Percentiles rank a stretch among this genome's conserved stretches.
Evolutionary conservation across 768 basidiomycete genomes (phyloP).

Genomic region (Amanita pallidorosea): DNA sequence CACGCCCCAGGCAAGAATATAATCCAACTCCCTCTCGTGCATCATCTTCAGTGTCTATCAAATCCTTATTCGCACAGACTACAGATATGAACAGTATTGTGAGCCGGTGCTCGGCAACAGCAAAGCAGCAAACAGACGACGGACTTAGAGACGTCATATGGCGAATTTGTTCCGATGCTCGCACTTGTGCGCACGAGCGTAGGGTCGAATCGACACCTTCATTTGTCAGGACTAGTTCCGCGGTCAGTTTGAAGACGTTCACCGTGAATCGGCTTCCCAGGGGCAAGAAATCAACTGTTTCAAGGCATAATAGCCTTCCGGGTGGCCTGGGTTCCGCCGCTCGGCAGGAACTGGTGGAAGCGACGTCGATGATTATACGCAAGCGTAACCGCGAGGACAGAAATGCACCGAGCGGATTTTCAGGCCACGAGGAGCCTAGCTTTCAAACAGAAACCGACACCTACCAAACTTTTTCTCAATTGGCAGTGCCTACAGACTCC

Average conservation of each 20-base stretch:
- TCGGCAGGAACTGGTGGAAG: not conserved
- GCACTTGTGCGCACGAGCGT: constrained; percentile 51
- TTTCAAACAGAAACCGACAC: not conserved
- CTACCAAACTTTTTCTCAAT: not conserved
- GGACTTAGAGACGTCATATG: constrained; percentile 77
- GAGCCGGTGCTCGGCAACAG: constrained; percentile 52
- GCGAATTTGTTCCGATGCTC: constrained; percentile 54
- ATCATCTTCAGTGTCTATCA: constrained; percentile 55
- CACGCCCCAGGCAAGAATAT: constrained; percentile 15
- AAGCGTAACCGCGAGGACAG: constrained; percentile 5
- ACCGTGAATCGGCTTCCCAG: constrained; percentile 50
- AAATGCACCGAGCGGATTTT: not conserved
- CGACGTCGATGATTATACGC: constrained; percentile 7
- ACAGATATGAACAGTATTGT: constrained; percentile 53
- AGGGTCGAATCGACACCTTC: constrained; percentile 30
- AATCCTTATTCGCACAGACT: constrained; percentile 42
- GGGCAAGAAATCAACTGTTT: constrained; percentile 63
- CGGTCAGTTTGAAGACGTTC: constrained; percentile 51
- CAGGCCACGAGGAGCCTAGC: not conserved
- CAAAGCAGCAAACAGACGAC: constrained; percentile 65
- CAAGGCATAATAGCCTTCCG: constrained; percentile 42
- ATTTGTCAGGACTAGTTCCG: constrained; percentile 47
- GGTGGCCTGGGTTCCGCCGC: constrained; percentile 1
- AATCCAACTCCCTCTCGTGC: constrained; percentile 32
- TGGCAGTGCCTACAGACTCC: not conserved